Percentiles rank a stretch among this genome's conserved stretches.
Evolutionary conservation across 2,329 filamentous ascomycete species (phyloP).

Genomic region (Talaromyces amestolkiae): DNA sequence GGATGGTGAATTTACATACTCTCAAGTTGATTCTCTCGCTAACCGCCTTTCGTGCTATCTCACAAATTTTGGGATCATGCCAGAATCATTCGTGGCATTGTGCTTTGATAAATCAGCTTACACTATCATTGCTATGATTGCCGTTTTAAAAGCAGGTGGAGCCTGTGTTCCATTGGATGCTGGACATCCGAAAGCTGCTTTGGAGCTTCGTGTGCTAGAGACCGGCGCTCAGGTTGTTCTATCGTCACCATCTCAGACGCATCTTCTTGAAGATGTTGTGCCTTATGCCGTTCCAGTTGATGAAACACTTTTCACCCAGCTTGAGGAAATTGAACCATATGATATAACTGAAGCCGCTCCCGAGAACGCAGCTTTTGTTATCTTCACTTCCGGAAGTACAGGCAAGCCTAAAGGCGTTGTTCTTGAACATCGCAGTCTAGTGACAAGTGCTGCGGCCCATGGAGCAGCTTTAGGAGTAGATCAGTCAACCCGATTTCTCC

Average conservation of each 20-base stretch:
- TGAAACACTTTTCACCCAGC: constrained; percentile 19
- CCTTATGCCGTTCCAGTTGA: constrained; percentile 40
- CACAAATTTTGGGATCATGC: constrained; percentile 29
- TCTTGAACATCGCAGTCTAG: constrained; percentile 60
- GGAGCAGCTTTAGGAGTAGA: constrained; percentile 49
- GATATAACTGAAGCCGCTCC: constrained; percentile 17
- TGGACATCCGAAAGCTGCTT: constrained; percentile 17
- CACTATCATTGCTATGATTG: constrained; percentile 22
- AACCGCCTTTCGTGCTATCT: constrained; percentile 33
- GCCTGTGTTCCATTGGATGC: constrained; percentile 20
- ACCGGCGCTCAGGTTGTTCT: constrained; percentile 18
- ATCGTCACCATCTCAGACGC: constrained; percentile 22
- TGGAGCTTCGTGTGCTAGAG: constrained; percentile 15
- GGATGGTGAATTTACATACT: constrained; percentile 37
- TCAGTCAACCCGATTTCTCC: constrained; percentile 57
- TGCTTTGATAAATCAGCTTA: constrained; percentile 25
- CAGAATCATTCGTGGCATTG: constrained; percentile 29
- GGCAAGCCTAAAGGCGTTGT: constrained; percentile 57
- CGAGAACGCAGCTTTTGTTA: constrained; percentile 53
- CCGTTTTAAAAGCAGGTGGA: constrained; percentile 23
- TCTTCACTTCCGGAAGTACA: constrained; percentile 59
- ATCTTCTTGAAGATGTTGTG: constrained; percentile 42
- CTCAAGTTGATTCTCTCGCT: constrained; percentile 33
- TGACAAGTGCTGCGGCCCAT: constrained; percentile 43
- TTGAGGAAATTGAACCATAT: neutral